Conservation (phyloP, 129 eudicot genomes). For the Mikania micrantha region DNA sequence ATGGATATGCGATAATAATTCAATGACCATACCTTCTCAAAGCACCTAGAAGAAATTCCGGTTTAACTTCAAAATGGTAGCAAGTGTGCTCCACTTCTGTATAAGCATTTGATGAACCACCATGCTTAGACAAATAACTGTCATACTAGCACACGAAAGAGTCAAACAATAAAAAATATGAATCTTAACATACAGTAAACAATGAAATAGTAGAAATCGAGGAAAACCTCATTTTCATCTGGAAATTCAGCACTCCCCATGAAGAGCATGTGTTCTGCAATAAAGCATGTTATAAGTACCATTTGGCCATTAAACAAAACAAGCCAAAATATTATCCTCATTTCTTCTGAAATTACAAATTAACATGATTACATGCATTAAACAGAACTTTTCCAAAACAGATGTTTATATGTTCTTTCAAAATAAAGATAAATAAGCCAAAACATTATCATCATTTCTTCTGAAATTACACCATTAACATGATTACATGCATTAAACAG, state of each 20-base stretch:
- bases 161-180: slow-evolving; percentile 25
- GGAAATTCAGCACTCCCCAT: slow-evolving; percentile 98
- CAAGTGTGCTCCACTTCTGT: slow-evolving; percentile 94
- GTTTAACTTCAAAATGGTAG: slow-evolving; percentile 95
- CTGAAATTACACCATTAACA: not conserved
- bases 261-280: slow-evolving; percentile 98
- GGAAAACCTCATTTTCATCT: slow-evolving; percentile 92
- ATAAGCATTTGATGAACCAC: slow-evolving; percentile 97
- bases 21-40: slow-evolving; percentile 49
- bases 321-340: slow-evolving; percentile 7
- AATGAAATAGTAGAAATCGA: slow-evolving; percentile 9
- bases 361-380: not conserved
- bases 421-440: slow-evolving; percentile 16
- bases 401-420: not conserved
- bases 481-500: not conserved
- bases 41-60: slow-evolving; percentile 84
- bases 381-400: slow-evolving; percentile 2
- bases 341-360: not conserved
- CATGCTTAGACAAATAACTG: slow-evolving; percentile 98
- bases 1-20: not conserved
- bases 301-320: slow-evolving; percentile 1
- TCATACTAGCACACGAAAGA: slow-evolving; percentile 74
- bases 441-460: not conserved
- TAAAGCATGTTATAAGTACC: slow-evolving; percentile 7
- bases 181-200: not conserved